These are phyloP conservation scores for Pythium guiyangense DNA, from an alignment of 352 stramenopile species.

Conservation along the genomic window DNA sequence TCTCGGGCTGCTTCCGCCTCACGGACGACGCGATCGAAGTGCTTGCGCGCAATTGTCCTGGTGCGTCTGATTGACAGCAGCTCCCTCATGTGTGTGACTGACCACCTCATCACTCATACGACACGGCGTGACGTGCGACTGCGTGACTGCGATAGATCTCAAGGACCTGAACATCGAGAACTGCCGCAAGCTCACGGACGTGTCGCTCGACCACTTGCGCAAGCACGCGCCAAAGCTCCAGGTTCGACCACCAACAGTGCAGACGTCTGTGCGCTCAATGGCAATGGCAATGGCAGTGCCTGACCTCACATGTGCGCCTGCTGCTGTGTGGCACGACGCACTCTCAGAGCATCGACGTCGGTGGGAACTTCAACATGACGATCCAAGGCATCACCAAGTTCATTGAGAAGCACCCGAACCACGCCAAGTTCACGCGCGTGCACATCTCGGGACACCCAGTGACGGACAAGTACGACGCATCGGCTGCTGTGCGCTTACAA, in stretches of 20 bases:
- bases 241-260: conserved; percentile 19
- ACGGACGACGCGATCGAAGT: conserved; percentile 83
- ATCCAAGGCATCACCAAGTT: conserved; percentile 82
- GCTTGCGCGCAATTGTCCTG: conserved; percentile 74
- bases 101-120: too few species aligned
- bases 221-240: conserved; percentile 79
- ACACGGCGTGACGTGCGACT: background rate
- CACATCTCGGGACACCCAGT: conserved; percentile 80
- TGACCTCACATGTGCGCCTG: background rate
- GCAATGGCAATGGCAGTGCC: background rate
- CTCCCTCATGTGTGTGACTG: too few species aligned
- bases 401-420: conserved; percentile 87
- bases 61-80: conserved; percentile 18
- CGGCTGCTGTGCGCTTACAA: background rate
- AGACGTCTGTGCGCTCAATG: background rate
- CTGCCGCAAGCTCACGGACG: conserved; percentile 85
- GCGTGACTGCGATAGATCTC: conserved; percentile 39
- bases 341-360: conserved; percentile 76
- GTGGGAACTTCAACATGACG: conserved; percentile 90
- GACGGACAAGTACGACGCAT: conserved; percentile 66
- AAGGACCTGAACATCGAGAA: conserved; percentile 89
- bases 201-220: conserved; percentile 68
- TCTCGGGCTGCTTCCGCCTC: conserved; percentile 85
- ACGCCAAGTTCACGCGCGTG: conserved; percentile 85
- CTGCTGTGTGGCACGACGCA: background rate